Conservation (phyloP, 257 asterid species). For the Ilex asprella region DNA sequence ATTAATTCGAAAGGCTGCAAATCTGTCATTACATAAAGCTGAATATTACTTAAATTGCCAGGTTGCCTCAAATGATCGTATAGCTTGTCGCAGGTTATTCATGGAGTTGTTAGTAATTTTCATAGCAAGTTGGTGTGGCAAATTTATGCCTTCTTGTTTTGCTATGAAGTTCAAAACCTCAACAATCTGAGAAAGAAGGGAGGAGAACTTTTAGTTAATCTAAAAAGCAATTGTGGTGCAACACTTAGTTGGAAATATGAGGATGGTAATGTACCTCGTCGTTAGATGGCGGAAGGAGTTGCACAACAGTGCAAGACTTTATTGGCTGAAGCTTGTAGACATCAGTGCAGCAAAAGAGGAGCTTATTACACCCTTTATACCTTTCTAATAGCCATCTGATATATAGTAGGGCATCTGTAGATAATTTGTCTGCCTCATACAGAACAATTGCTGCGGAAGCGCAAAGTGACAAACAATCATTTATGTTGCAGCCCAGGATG, state of each 20-base stretch:
- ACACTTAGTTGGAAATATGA: constrained; percentile 1
- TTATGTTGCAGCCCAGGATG: constrained; percentile 6
- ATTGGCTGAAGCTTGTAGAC: constrained; percentile 56
- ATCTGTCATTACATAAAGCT: background rate
- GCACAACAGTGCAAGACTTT: constrained; percentile 47
- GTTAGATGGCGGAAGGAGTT: constrained; percentile 67
- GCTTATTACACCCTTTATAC: constrained; percentile 55
- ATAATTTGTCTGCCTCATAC: constrained; percentile 65
- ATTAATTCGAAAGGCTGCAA: background rate
- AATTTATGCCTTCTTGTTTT: constrained; percentile 41
- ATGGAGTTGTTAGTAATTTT: constrained; percentile 58
- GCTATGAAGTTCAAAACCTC: constrained; percentile 67
- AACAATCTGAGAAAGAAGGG: constrained; percentile 37
- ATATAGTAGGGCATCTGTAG: constrained; percentile 56
- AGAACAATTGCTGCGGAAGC: constrained; percentile 58
- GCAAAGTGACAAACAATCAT: constrained; percentile 14
- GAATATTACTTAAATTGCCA: constrained; percentile 52
- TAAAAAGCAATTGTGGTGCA: too few relatives aligned
- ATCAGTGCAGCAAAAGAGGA: constrained; percentile 80
- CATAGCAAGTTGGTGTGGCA: constrained; percentile 47
- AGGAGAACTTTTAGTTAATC: background rate
- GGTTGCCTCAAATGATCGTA: constrained; percentile 86
- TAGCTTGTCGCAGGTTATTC: constrained; percentile 80
- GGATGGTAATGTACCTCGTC: constrained; percentile 45
- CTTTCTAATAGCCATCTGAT: constrained; percentile 74